Evolutionary conservation across 2,329 filamentous ascomycete species (phyloP).

Genomic region (Calonectria montana): DNA sequence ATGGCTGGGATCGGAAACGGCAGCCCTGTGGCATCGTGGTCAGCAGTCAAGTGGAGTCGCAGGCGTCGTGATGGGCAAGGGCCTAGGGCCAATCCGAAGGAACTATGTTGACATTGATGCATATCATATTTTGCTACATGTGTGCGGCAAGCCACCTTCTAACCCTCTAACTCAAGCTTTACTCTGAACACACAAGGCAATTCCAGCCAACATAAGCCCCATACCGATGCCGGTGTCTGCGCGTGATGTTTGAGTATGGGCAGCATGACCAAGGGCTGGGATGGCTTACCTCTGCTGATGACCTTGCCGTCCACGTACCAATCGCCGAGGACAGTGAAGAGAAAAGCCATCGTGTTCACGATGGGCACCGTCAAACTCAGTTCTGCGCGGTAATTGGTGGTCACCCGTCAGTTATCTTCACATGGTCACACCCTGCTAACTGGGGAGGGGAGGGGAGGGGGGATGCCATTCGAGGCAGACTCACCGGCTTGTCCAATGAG

Average conservation of each 20-base stretch:
- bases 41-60: slow-evolving; percentile 34
- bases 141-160: slow-evolving; percentile 18
- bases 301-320: slow-evolving; percentile 96
- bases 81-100: slow-evolving; percentile 37
- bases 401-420: slow-evolving; percentile 24
- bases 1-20: neutral
- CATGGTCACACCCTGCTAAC: slow-evolving; percentile 19
- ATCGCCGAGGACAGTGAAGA: slow-evolving; percentile 95
- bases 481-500: slow-evolving; percentile 91
- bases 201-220: slow-evolving; percentile 81
- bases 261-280: neutral
- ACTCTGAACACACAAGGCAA: slow-evolving; percentile 84
- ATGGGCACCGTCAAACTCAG: slow-evolving; percentile 94
- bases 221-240: slow-evolving; percentile 87
- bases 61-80: slow-evolving; percentile 18
- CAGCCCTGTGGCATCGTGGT: neutral
- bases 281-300: slow-evolving; percentile 77
- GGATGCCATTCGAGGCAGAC: slow-evolving; percentile 47
- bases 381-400: slow-evolving; percentile 64
- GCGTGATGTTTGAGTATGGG: neutral
- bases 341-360: slow-evolving; percentile 91
- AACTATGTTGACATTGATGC: slow-evolving; percentile 18
- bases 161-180: slow-evolving; percentile 52
- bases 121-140: slow-evolving; percentile 22
- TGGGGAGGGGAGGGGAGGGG: neutral